Conservation (phyloP, 1,284 basidiomycete species). For the Ustilago xerochloae region DNA sequence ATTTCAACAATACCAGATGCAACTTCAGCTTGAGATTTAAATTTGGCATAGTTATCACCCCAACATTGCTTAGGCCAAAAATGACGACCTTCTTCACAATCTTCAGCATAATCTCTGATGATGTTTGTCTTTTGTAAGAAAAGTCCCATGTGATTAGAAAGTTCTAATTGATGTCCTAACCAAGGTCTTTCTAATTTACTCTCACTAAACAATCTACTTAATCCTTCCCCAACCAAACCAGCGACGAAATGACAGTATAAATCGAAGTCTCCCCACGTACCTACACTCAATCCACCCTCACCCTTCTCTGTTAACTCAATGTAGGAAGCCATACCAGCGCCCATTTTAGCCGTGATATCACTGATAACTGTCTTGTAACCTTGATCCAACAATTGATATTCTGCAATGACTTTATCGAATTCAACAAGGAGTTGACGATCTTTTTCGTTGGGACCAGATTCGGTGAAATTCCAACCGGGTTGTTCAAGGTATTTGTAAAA, state of each 20-base stretch:
- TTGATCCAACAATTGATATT: conserved; percentile 74
- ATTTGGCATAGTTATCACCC: conserved; percentile 70
- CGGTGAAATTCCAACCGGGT: conserved; percentile 88
- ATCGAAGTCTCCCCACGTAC: conserved; percentile 80
- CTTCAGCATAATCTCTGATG: conserved; percentile 93
- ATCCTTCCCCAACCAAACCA: conserved; percentile 95
- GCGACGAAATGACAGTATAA: conserved; percentile 99
- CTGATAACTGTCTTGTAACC: conserved; percentile 84
- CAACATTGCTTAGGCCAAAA: conserved; percentile 98
- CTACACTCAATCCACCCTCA: conserved; percentile 55
- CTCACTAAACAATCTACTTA: conserved; percentile 88
- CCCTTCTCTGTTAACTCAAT: conserved; percentile 57
- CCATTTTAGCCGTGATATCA: conserved; percentile 79
- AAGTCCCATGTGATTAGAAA: conserved; percentile 95
- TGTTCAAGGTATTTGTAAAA: conserved; percentile 85
- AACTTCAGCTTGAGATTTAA: conserved; percentile 56
- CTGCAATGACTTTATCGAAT: conserved; percentile 84
- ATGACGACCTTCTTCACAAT: conserved; percentile 83
- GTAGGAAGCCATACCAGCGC: conserved; percentile 93
- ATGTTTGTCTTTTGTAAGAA: conserved; percentile 99
- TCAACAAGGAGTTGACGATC: conserved; percentile 88
- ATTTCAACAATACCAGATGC: conserved; percentile 61
- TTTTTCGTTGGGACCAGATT: conserved; percentile 86
- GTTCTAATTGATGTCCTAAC: conserved; percentile 83
- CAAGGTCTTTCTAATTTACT: conserved; percentile 84